phyloP scores from a whole-genome alignment of 2,329 filamentous ascomycete genomes.

The Tolypocladium guangdongense region DNA sequence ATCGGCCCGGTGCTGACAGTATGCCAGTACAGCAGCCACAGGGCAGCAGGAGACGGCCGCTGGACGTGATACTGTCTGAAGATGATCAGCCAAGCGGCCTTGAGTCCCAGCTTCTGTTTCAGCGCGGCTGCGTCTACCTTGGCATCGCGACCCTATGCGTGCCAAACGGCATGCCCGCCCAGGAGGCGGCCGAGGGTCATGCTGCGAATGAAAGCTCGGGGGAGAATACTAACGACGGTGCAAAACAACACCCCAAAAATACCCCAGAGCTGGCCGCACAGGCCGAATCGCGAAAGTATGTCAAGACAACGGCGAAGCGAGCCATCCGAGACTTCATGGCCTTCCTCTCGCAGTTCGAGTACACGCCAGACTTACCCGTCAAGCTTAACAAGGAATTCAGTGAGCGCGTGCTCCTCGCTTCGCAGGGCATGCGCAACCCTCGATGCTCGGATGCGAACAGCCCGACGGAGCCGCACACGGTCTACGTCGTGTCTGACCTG shows the following conservation, averaged over 20 bases:
- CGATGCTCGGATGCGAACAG: slow-evolving; percentile 21
- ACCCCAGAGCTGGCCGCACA: slow-evolving; percentile 9
- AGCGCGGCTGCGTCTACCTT: slow-evolving; percentile 62
- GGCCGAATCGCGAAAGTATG: slow-evolving; percentile 42
- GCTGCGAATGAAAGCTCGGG: background rate
- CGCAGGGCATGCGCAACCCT: slow-evolving; percentile 33
- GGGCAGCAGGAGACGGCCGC: slow-evolving; percentile 17
- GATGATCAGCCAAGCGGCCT: slow-evolving; percentile 59
- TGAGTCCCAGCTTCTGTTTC: slow-evolving; percentile 65
- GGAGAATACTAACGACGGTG: background rate
- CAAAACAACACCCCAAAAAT: background rate
- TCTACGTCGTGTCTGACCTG: slow-evolving; percentile 46
- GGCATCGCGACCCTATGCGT: slow-evolving; percentile 59
- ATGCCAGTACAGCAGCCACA: slow-evolving; percentile 31
- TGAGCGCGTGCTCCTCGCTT: slow-evolving; percentile 45
- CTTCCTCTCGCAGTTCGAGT: slow-evolving; percentile 66
- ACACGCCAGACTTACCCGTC: slow-evolving; percentile 59
- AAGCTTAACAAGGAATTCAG: slow-evolving; percentile 47
- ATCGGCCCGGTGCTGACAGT: slow-evolving; percentile 38
- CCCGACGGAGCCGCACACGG: slow-evolving; percentile 21
- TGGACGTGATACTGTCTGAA: slow-evolving; percentile 26
- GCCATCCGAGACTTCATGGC: slow-evolving; percentile 64
- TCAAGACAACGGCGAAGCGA: slow-evolving; percentile 64
- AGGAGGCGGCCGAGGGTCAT: background rate
- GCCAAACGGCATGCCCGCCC: slow-evolving; percentile 35